These are phyloP conservation scores for Backusella macrospora DNA, from an alignment of 192 early-diverging fungal genomes.

Conservation along the genomic window DNA sequence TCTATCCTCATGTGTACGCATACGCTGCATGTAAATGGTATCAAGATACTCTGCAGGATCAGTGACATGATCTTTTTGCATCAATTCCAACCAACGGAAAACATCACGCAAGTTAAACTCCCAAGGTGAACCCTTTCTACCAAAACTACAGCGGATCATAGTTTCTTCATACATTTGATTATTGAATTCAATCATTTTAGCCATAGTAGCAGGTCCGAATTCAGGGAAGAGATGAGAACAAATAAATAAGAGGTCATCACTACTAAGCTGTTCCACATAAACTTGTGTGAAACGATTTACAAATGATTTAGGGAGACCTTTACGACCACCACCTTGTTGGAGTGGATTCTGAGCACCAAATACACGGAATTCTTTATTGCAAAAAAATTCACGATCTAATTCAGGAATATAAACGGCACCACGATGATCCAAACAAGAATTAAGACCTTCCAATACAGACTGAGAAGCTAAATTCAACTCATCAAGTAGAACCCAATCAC, in stretches of 20 bases:
- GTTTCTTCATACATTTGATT: slow-evolving; percentile 83
- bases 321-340: slow-evolving; percentile 95
- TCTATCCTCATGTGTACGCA: slow-evolving; percentile 84
- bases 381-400: slow-evolving; percentile 84
- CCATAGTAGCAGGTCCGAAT: slow-evolving; percentile 49
- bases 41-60: slow-evolving; percentile 73
- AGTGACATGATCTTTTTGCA: slow-evolving; percentile 52
- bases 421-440: slow-evolving; percentile 98
- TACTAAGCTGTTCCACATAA: slow-evolving; percentile 81
- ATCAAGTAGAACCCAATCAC: slow-evolving; percentile 97
- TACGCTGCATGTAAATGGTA: slow-evolving; percentile 87
- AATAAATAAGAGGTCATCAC: slow-evolving; percentile 83
- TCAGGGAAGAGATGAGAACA: slow-evolving; percentile 57
- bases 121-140: slow-evolving; percentile 85
- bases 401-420: slow-evolving; percentile 95
- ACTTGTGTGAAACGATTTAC: slow-evolving; percentile 97
- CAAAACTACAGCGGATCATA: slow-evolving; percentile 76
- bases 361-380: slow-evolving; percentile 82
- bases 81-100: slow-evolving; percentile 89
- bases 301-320: slow-evolving; percentile 97
- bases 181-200: slow-evolving; percentile 82
- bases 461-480: slow-evolving; percentile 99
- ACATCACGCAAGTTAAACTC: slow-evolving; percentile 99
- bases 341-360: slow-evolving; percentile 99
- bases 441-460: slow-evolving; percentile 97